Conservation (phyloP, 768 basidiomycete genomes). For the Psilocybe subaeruginosa region DNA sequence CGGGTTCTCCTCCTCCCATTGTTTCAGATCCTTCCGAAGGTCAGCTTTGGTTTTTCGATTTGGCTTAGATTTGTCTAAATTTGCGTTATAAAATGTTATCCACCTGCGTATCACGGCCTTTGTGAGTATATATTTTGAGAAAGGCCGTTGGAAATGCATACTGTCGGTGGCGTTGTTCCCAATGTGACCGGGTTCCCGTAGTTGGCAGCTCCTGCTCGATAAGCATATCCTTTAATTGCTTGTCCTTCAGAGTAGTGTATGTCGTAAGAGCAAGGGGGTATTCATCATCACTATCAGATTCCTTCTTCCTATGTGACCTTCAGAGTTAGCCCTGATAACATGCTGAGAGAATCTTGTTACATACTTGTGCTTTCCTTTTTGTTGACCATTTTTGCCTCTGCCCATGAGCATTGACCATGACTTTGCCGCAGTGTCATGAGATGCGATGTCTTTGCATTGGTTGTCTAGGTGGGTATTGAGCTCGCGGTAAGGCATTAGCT, state of each 20-base stretch:
- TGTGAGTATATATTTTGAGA: slow-evolving; percentile 1
- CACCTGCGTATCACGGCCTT: slow-evolving; percentile 45
- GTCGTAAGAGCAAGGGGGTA: slow-evolving; percentile 63
- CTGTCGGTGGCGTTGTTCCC: slow-evolving; percentile 65
- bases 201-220: slow-evolving; percentile 50
- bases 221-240: slow-evolving; percentile 59
- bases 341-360: slow-evolving; percentile 15
- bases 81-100: slow-evolving; percentile 72
- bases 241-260: slow-evolving; percentile 67
- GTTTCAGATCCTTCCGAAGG: slow-evolving; percentile 54
- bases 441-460: slow-evolving; percentile 45
- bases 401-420: slow-evolving; percentile 52
- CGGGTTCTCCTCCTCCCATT: slow-evolving; percentile 58
- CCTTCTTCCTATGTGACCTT: slow-evolving; percentile 20
- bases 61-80: slow-evolving; percentile 56
- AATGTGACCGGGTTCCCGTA: slow-evolving; percentile 51
- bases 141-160: slow-evolving; percentile 24
- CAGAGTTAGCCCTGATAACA: background rate
- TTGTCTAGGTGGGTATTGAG: slow-evolving; percentile 75
- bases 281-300: slow-evolving; percentile 35
- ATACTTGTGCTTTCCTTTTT: slow-evolving; percentile 36
- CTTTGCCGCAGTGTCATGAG: slow-evolving; percentile 21
- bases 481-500: slow-evolving; percentile 41
- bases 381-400: slow-evolving; percentile 44
- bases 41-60: slow-evolving; percentile 49